phyloP scores from a whole-genome alignment of 441 rosid species.

The Corymbia calophylla region DNA sequence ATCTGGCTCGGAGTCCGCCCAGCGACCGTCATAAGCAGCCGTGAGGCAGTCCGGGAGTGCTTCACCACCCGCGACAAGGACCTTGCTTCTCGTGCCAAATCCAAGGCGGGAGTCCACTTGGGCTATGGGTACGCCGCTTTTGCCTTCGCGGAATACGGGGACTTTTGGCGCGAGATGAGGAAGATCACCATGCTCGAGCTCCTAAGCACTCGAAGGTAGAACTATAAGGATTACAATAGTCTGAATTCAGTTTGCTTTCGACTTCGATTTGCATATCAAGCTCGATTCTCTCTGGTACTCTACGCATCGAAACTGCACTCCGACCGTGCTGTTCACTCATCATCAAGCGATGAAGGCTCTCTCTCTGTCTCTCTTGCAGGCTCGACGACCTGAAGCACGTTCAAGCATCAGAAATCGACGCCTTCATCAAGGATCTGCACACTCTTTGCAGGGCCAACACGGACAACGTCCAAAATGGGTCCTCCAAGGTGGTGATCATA shows the following conservation, averaged over 20 bases:
- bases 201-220: conserved; percentile 21
- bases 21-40: conserved; percentile 28
- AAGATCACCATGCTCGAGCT: conserved; percentile 46
- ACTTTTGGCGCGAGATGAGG: conserved; percentile 56
- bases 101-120: conserved; percentile 33
- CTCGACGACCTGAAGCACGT: conserved; percentile 36
- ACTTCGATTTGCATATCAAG: neutral
- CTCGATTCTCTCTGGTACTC: neutral
- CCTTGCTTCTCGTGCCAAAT: conserved; percentile 39
- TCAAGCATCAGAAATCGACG: conserved; percentile 27
- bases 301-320: neutral
- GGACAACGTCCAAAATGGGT: neutral
- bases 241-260: neutral
- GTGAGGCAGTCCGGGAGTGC: conserved; percentile 33
- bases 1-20: conserved; percentile 32
- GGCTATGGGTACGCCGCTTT: conserved; percentile 47
- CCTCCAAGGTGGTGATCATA: conserved; percentile 10
- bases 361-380: conserved; percentile 6
- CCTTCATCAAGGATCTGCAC: conserved; percentile 28
- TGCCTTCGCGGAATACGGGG: conserved; percentile 53
- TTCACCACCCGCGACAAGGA: conserved; percentile 41
- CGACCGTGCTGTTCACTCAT: neutral
- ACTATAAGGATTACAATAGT: neutral
- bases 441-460: neutral
- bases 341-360: neutral